These are phyloP conservation scores for Fusarium denticulatum DNA, from an alignment of 2,329 filamentous ascomycete genomes.

Conservation along the genomic window DNA sequence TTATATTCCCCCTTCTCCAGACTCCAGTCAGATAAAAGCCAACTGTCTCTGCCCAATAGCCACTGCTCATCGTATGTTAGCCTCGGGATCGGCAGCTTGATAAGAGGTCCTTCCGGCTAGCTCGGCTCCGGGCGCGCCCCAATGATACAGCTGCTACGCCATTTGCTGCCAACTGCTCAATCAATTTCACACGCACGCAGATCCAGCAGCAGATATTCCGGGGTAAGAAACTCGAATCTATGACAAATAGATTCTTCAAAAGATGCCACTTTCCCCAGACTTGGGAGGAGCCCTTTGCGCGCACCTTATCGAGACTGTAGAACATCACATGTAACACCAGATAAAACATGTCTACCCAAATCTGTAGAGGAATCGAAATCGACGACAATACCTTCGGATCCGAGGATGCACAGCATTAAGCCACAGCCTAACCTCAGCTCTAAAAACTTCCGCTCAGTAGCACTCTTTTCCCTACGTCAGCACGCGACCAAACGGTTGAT, in stretches of 20 bases:
- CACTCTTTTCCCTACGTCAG: neutral
- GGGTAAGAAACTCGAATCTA: conserved; percentile 26
- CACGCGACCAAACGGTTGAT: conserved; percentile 16
- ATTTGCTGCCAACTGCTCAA: conserved; percentile 2
- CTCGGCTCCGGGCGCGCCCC: conserved; percentile 9
- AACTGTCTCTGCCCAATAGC: neutral
- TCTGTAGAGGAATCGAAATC: neutral
- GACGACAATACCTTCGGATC: neutral
- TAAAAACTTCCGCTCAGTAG: neutral
- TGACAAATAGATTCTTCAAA: conserved; percentile 31
- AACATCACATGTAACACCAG: neutral
- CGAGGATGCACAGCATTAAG: neutral
- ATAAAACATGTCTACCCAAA: neutral
- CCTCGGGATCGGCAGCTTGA: conserved; percentile 16
- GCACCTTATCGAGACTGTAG: conserved; percentile 2
- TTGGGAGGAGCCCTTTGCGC: neutral
- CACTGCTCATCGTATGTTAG: conserved; percentile 1
- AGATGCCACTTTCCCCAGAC: conserved; percentile 25
- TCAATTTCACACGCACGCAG: neutral
- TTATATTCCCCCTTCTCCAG: neutral
- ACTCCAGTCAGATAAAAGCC: conserved; percentile 2
- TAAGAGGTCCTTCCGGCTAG: conserved; percentile 22
- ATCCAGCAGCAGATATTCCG: conserved; percentile 18
- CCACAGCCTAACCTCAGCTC: neutral
- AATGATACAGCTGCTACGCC: neutral